These are phyloP conservation scores for Termitomyces bulborhizus DNA, from an alignment of 768 basidiomycete genomes.

Conservation along the genomic window DNA sequence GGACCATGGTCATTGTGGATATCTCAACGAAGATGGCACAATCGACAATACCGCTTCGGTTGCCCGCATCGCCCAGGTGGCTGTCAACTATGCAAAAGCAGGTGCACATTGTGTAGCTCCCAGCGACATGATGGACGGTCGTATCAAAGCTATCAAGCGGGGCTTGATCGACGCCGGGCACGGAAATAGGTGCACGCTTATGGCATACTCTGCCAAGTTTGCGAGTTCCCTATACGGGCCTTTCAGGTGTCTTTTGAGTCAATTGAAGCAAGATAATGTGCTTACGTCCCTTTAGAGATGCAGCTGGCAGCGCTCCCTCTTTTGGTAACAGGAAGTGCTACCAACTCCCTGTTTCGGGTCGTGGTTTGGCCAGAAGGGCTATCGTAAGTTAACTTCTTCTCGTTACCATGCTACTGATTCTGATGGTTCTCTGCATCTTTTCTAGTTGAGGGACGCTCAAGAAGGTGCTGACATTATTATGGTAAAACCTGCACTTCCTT, in stretches of 20 bases:
- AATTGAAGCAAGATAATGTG: neutral
- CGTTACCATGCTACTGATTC: neutral
- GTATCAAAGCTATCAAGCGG: slow-evolving; percentile 85
- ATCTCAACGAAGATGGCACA: slow-evolving; percentile 65
- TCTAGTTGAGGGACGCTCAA: slow-evolving; percentile 73
- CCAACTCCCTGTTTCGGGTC: slow-evolving; percentile 85
- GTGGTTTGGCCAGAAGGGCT: slow-evolving; percentile 88
- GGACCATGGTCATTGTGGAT: slow-evolving; percentile 94
- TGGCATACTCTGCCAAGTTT: slow-evolving; percentile 98
- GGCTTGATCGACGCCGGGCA: slow-evolving; percentile 76
- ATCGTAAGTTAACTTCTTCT: slow-evolving; percentile 54
- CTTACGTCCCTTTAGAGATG: slow-evolving; percentile 57
- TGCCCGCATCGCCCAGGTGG: slow-evolving; percentile 86
- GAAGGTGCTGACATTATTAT: slow-evolving; percentile 99
- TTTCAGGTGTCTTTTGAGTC: slow-evolving; percentile 56
- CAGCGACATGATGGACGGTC: slow-evolving; percentile 99
- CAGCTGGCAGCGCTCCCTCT: slow-evolving; percentile 93
- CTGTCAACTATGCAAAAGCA: slow-evolving; percentile 85
- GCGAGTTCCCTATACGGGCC: slow-evolving; percentile 94
- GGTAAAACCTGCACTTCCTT: slow-evolving; percentile 96
- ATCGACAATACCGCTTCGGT: slow-evolving; percentile 78
- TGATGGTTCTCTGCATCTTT: neutral
- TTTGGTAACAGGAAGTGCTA: slow-evolving; percentile 98
- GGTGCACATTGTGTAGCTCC: slow-evolving; percentile 99
- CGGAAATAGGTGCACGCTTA: slow-evolving; percentile 86